Base-by-base conservation (phyloP, 371 early-diverging fungal genomes). In the Mortierella sp. region DNA sequence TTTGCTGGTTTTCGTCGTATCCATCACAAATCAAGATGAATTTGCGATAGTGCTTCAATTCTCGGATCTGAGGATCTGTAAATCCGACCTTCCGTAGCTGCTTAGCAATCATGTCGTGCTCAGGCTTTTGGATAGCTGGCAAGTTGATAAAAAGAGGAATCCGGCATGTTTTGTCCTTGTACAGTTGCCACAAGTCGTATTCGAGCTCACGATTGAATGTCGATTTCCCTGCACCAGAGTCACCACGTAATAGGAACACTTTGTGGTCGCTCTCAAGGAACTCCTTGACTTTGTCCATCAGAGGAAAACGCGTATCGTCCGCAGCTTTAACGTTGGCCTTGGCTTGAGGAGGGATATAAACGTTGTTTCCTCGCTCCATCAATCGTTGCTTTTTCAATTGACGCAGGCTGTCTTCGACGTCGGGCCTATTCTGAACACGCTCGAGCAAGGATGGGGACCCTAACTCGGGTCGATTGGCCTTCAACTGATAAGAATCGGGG, bases 1-100 rank as follows among this genome's bases (percentile, higher is more conserved):
- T 42, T 16, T 49, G 42, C 16, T 41, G 52, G 18, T 19, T 48
- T 31, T 58, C 58, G 38, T 58, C 58, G 18, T 58, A 58, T 1
- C 58, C 58, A 34, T 58, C 61, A 30, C 51, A 52, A 27, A 60
- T 60, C n/a, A 60, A 39, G n/a, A 60, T 42, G 34, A 60, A 51
- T 24, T n/a, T n/a, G n/a, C n/a, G n/a, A n/a, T n/a, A n/a, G n/a
- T n/a, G n/a, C n/a, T n/a, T n/a, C n/a, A n/a, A n/a, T n/a, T n/a
- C n/a, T n/a, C n/a, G n/a, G n/a, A n/a, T n/a, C n/a, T n/a, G n/a
- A n/a, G n/a, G n/a, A n/a, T n/a, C n/a, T n/a, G n/a, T n/a, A n/a
- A n/a, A n/a, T n/a, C n/a, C n/a, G n/a, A n/a, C n/a, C n/a, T n/a
- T n/a, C n/a, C n/a, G n/a, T n/a, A n/a, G n/a, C n/a, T n/a, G n/a